Conservation (phyloP, 2,329 filamentous ascomycete genomes). For the Tothia fuscella region DNA sequence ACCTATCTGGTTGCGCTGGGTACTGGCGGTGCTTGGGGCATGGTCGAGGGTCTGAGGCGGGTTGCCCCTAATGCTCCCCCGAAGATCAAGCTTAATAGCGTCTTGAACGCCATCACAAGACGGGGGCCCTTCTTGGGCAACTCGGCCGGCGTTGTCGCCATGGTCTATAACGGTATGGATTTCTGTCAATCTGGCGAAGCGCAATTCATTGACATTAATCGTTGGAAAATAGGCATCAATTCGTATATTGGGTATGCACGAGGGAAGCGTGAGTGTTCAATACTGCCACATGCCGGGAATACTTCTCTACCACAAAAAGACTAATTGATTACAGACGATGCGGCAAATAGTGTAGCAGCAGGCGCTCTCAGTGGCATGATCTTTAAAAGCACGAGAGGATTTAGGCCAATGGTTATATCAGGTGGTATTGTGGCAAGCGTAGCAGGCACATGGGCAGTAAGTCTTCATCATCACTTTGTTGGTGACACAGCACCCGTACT, state of each 20-base stretch:
- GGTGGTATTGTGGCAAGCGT: constrained; percentile 77
- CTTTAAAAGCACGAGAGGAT: constrained; percentile 89
- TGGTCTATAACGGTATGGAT: constrained; percentile 87
- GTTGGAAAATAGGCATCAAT: too few relatives aligned
- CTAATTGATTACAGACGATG: constrained; percentile 39
- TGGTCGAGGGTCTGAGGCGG: constrained; percentile 77
- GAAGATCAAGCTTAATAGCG: constrained; percentile 84
- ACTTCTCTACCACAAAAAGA: not conserved
- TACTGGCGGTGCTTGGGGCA: constrained; percentile 74
- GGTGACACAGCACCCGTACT: not conserved
- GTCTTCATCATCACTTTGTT: constrained; percentile 26
- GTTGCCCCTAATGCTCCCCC: constrained; percentile 61
- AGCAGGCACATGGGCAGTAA: constrained; percentile 83
- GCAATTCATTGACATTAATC: constrained; percentile 42
- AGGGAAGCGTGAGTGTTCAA: constrained; percentile 20
- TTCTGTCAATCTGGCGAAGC: not conserved
- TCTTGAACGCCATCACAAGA: constrained; percentile 86
- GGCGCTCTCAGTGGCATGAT: constrained; percentile 83
- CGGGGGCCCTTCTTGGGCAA: constrained; percentile 93
- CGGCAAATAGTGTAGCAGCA: constrained; percentile 75
- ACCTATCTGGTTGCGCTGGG: constrained; percentile 84
- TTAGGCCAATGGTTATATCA: constrained; percentile 89
- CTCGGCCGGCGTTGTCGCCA: constrained; percentile 87
- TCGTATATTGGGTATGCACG: constrained; percentile 28
- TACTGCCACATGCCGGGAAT: not conserved